These are phyloP conservation scores for Scleroderma bovista DNA, from an alignment of 768 basidiomycete genomes.

Conservation along the genomic window DNA sequence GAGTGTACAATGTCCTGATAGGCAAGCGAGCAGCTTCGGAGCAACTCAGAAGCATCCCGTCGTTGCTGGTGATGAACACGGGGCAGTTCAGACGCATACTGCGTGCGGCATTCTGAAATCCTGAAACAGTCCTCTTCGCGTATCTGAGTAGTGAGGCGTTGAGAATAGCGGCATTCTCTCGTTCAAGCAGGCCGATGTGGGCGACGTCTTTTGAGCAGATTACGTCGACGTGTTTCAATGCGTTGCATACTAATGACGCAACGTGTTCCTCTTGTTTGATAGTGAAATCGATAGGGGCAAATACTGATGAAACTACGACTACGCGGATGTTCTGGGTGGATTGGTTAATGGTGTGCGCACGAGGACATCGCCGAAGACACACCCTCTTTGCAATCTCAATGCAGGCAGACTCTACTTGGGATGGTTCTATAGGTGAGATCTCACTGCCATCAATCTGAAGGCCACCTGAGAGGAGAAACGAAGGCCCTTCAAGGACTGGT, in stretches of 20 bases:
- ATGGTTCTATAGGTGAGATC: constrained; percentile 37
- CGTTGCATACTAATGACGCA: constrained; percentile 35
- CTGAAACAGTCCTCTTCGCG: constrained; percentile 48
- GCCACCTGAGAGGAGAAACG: constrained; percentile 33
- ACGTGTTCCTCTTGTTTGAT: constrained; percentile 45
- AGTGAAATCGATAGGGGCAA: constrained; percentile 42
- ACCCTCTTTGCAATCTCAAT: constrained; percentile 29
- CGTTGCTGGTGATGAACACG: constrained; percentile 56
- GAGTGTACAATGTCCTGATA: constrained; percentile 48
- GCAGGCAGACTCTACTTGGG: constrained; percentile 43
- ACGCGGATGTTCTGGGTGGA: constrained; percentile 17
- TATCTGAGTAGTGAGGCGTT: constrained; percentile 60
- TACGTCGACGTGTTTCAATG: constrained; percentile 39
- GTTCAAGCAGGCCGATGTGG: constrained; percentile 53
- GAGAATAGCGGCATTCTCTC: constrained; percentile 65
- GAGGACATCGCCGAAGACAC: constrained; percentile 3
- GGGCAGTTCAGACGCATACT: constrained; percentile 43
- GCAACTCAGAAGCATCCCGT: constrained; percentile 49
- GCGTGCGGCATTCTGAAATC: constrained; percentile 47
- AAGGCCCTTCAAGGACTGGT: constrained; percentile 25
- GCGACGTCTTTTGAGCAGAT: constrained; percentile 54
- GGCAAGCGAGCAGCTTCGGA: constrained; percentile 49
- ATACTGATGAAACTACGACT: constrained; percentile 44
- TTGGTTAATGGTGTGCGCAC: constrained; percentile 2
- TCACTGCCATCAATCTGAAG: constrained; percentile 44